Conservation (phyloP, 192 early-diverging fungal species). For the Fimicolochytrium jonesii region DNA sequence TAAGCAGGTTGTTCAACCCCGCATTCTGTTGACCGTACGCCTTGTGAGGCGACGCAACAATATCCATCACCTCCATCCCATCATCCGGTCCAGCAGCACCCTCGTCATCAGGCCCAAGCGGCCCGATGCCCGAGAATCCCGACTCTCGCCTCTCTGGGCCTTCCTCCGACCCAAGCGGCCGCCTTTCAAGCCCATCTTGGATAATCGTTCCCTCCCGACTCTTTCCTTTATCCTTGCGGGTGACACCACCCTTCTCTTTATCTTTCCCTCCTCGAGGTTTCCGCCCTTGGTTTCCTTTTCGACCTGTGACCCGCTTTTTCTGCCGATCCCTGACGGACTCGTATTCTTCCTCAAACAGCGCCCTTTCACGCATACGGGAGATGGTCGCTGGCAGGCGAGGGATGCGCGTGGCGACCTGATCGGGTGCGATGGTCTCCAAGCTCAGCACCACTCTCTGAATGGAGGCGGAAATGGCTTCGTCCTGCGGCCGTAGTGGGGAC, state of each 20-base stretch:
- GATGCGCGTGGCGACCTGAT: too few relatives aligned
- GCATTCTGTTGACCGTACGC: background rate
- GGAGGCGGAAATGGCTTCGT: too few relatives aligned
- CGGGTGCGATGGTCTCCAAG: background rate
- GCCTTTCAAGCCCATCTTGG: background rate
- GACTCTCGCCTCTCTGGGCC: background rate
- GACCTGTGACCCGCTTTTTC: slow-evolving; percentile 17
- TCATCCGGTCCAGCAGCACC: background rate
- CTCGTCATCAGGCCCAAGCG: background rate
- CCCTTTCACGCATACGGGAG: slow-evolving; percentile 3
- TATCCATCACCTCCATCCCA: background rate
- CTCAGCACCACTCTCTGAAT: background rate
- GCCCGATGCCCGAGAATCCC: background rate
- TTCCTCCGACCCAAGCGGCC: background rate
- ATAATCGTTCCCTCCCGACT: background rate
- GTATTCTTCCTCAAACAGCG: slow-evolving; percentile 22
- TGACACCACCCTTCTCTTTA: slow-evolving; percentile 4
- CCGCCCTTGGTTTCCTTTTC: slow-evolving; percentile 6
- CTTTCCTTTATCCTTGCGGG: too few relatives aligned
- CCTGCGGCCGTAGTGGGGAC: too few relatives aligned
- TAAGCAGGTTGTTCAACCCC: slow-evolving; percentile 3
- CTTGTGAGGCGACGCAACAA: background rate
- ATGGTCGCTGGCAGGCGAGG: slow-evolving; percentile 10
- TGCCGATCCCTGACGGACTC: slow-evolving; percentile 17
- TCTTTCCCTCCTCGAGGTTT: background rate